Percentiles rank a stretch among this genome's conserved stretches.
These are phyloP conservation scores for Rhizophora mangle DNA, from an alignment of 345 rosid genomes.

Conservation along the genomic window DNA sequence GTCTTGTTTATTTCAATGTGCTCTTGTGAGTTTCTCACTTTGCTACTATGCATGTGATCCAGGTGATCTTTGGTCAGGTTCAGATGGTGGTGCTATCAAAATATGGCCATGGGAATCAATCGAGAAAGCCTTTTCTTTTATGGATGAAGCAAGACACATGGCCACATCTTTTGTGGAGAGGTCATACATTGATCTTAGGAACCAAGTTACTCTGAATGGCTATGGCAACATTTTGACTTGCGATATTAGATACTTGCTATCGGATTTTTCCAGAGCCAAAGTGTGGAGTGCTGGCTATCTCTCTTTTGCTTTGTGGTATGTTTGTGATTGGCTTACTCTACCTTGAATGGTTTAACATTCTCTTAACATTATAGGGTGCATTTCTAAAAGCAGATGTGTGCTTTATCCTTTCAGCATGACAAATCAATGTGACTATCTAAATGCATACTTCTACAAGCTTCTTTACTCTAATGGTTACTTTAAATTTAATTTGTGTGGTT, in stretches of 20 bases:
- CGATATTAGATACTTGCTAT: conserved; percentile 66
- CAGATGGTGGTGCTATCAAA: conserved; percentile 76
- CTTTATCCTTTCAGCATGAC: neutral
- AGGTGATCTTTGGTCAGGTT: conserved; percentile 98
- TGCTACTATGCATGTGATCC: conserved; percentile 16
- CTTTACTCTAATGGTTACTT: neutral
- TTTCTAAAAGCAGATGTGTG: neutral
- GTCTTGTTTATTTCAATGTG: neutral
- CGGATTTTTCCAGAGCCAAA: conserved; percentile 69
- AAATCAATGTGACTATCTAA: neutral
- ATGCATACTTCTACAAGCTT: neutral
- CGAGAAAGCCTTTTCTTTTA: conserved; percentile 77
- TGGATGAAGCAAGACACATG: conserved; percentile 82
- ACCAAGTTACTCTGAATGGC: conserved; percentile 85
- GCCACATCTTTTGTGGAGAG: conserved; percentile 86
- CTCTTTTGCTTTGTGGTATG: conserved; percentile 81
- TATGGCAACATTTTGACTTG: conserved; percentile 36
- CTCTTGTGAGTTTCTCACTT: neutral
- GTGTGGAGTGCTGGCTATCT: conserved; percentile 82
- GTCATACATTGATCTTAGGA: conserved; percentile 81
- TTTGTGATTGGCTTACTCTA: conserved; percentile 7
- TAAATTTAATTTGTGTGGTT: neutral
- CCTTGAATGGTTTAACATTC: too few relatives aligned
- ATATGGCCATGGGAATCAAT: conserved; percentile 97
- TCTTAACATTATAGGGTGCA: too few relatives aligned